Evolutionary conservation across 169 alveolate genomes (phyloP), one percentile per base, ranked within the genome.

Genomic region (Cryptosporidium xiaoi): DNA sequence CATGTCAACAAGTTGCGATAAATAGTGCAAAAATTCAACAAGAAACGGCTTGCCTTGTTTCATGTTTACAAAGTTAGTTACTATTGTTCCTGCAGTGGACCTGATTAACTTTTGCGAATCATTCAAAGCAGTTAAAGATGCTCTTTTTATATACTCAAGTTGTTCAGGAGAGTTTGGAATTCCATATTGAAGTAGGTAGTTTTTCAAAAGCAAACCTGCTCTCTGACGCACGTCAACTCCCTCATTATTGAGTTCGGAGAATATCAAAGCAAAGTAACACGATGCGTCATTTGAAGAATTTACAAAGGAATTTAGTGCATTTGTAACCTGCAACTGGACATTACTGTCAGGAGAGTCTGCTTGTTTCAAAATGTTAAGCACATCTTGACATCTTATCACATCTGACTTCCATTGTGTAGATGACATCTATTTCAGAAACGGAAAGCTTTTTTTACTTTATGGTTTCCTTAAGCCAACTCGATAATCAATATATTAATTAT

Each of bases 181-280:
- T 53, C 90, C 90, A 82, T 66, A 84, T 64, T 50, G 92, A 64
- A 60, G 66, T 66, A 93, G 77, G 27, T 56, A 82, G 83, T 90
- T 91, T 87, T 93, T 93, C 82, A 93, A 82, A 65, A 90, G 71
- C 29, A 93, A 82, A n/a, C 96, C 96, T 51, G 93, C 96, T 18
- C 91, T 90, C 83, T 93, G 96, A 44, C 96, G 92, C 51, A 92
- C 93, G 50, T 93, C 95, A 66, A 77, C 24, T 0, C 65, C 64
- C 46, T 77, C 87, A 58, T 33, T 33, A n/a, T 60, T 62, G 64
- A 77, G 29, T 2, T 62, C 20, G 7, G 87, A 56, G 18, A 77
- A 77, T 58, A 60, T 40, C 27, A 77, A 62, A n/a, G 87, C 87
- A 77, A 77, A 77, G 46, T 77, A 77, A 20, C 87, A 77, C 29